Base-by-base conservation (phyloP, 2,329 filamentous ascomycete genomes). In the Phyllosticta paracitricarpa region DNA sequence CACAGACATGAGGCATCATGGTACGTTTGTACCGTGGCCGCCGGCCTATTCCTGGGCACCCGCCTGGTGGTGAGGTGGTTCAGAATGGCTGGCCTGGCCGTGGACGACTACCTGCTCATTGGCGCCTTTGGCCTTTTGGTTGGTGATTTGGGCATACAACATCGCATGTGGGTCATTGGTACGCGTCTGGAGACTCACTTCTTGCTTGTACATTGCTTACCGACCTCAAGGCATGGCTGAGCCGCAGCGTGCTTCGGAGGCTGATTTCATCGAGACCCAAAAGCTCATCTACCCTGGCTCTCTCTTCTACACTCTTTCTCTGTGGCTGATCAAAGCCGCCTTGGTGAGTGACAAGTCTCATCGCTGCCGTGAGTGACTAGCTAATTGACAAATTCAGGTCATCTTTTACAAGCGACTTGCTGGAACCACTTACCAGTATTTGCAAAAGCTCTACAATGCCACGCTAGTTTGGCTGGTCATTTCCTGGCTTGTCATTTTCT, bases 371-470 rank as follows among this genome's bases (percentile, higher is more conserved):
- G 17, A 5, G 12, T 25, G 22, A 14, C 22, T 19, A 8, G 19
- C n/a, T 24, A 17, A 54, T 61, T 17, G 56, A 9, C 17, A 3
- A 24, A 19, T 25, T n/a, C 22, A 61, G 59, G 59, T 62, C 14
- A 53, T 77, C 1, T 76, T 77, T 61, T 77, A 77, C 67, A 77
- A 77, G 48, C 69, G 68, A 40, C 70, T 77, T 19, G 72, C 75
- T 2, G 71, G 68, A 0, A 71, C 68, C 1, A 71, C 73, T 26
- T 72, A 74, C 0, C 70, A 64, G 26, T 56, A 56, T 9, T 61
- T 76, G 1, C 71, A 76, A 57, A 66, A 66, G 4, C 64, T 77
- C 0, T 77, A 77, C 66, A 76, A 75, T 35, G 56, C 72, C 26
- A 66, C 72, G 0, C 66, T 77, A 1, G 71, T 67, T 1, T 63